These are phyloP conservation scores for Stephania cephalantha DNA, from an alignment of 164 flowering plant genomes.

Conservation along the genomic window DNA sequence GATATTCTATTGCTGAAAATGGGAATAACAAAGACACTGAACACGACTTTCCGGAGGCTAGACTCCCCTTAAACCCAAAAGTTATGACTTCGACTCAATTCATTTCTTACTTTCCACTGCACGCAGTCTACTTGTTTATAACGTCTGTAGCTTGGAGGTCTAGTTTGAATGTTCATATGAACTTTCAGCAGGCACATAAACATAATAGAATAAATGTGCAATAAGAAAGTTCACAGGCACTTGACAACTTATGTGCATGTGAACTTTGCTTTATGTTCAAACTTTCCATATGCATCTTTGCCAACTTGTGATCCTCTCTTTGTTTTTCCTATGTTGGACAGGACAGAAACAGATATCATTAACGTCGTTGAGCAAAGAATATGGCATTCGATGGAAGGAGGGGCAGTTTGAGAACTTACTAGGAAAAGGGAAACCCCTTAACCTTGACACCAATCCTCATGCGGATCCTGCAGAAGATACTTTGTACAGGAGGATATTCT, in stretches of 20 bases:
- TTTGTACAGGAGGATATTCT: conserved; percentile 65
- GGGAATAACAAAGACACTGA: too few relatives aligned
- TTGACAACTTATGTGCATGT: neutral
- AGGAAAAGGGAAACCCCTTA: conserved; percentile 90
- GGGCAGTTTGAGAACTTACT: conserved; percentile 93
- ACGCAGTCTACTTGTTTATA: too few relatives aligned
- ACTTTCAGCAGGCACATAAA: neutral
- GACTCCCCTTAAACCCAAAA: neutral
- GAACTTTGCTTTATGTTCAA: neutral
- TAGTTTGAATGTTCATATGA: neutral
- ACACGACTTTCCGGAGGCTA: neutral
- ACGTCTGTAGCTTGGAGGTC: too few relatives aligned
- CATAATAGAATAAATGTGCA: neutral
- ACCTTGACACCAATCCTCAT: conserved; percentile 63
- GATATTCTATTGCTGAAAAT: too few relatives aligned
- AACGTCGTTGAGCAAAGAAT: conserved; percentile 87
- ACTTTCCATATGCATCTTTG: too few relatives aligned
- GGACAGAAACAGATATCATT: conserved; percentile 83
- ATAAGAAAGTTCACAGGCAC: too few relatives aligned
- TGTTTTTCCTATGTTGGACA: conserved; percentile 21
- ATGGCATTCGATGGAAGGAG: conserved; percentile 91
- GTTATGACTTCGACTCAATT: neutral
- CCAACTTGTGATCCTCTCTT: neutral
- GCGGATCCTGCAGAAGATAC: conserved; percentile 95
- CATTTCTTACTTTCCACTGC: neutral